Base-by-base conservation (phyloP, 768 basidiomycete genomes). In the Chalciporus sphaerocephalus region DNA sequence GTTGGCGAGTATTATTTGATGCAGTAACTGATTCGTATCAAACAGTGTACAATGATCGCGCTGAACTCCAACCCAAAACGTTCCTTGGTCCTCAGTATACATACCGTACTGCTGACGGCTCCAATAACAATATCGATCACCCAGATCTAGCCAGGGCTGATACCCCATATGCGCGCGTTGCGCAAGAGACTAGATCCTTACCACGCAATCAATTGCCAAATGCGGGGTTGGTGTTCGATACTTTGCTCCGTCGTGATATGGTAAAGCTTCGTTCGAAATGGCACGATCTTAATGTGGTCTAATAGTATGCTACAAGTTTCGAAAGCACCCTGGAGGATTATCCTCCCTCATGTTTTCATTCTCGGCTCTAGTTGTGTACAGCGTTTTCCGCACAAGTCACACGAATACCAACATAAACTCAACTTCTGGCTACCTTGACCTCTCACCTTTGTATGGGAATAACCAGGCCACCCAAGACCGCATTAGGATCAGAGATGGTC, bases 401-500 rank as follows among this genome's bases (percentile, higher is more conserved):
- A 64, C 56, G 10, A 70, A 86, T 38, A 70, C 73, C 11, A 75
- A 74, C 56, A 81, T 88, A 54, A 94, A 94, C 64, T 78, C 89
- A 59, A 92, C 92, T 2, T 87, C 87, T 0, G 85, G 87, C 11
- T 94, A 94, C 56, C 81, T 92, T 41, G 92, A 94, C 57, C 75
- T 94, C 1, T 79, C 82, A 3, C 87, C 88, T 3, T 67, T 94
- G 20, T 94, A 94, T 57, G 92, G 92, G 0, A 78, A 85, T 48
- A 78, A 80, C 53, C 76, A 84, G 52, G 69, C 64, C 13, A 75
- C 69, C 12, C 82, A 85, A 58, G 65, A 85, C 53, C 68, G 73
- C 59, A 72, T 85, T 46, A 57, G 67, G 18, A 59, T 74, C 37
- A 72, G 73, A 40, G 70, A 83, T 51, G 90, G 90, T 6, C 74